Evolutionary conservation across 257 asterid genomes (phyloP).

Genomic region (Forsythia viridissima): DNA sequence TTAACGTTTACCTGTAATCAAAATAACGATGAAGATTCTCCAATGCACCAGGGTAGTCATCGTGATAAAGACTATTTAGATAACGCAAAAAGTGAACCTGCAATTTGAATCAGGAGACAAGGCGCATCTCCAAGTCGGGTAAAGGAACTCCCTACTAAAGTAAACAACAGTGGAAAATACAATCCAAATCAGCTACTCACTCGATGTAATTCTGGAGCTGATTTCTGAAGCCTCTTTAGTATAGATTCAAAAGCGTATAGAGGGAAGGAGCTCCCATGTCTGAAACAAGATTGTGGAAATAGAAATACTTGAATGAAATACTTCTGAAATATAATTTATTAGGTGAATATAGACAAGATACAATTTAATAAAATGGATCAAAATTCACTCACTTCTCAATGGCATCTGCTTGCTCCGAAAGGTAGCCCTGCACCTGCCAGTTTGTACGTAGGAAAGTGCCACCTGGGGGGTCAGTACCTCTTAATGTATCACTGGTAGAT

Average conservation of each 20-base stretch:
- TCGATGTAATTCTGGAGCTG: constrained; percentile 91
- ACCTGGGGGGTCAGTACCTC: constrained; percentile 38
- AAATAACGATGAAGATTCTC: constrained; percentile 95
- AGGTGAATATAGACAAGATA: neutral
- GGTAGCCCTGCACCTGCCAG: constrained; percentile 96
- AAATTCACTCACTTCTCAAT: constrained; percentile 65
- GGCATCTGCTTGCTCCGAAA: constrained; percentile 73
- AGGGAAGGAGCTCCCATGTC: constrained; percentile 79
- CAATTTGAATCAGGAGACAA: constrained; percentile 30
- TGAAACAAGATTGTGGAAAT: constrained; percentile 28
- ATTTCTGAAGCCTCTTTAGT: constrained; percentile 72
- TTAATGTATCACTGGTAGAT: constrained; percentile 37
- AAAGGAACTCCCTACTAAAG: constrained; percentile 22
- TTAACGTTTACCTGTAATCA: constrained; percentile 83
- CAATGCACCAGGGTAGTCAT: constrained; percentile 82
- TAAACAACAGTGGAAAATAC: constrained; percentile 8
- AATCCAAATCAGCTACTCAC: constrained; percentile 44
- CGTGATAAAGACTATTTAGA: constrained; percentile 81
- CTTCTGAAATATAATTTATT: constrained; percentile 11
- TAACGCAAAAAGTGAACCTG: constrained; percentile 95
- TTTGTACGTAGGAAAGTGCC: constrained; percentile 78
- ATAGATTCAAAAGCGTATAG: constrained; percentile 68
- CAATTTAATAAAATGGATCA: neutral
- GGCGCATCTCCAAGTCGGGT: constrained; percentile 16
- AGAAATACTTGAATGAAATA: constrained; percentile 2